These are phyloP conservation scores for Meira miltonrushii DNA, from an alignment of 1,284 basidiomycete species.

Conservation along the genomic window DNA sequence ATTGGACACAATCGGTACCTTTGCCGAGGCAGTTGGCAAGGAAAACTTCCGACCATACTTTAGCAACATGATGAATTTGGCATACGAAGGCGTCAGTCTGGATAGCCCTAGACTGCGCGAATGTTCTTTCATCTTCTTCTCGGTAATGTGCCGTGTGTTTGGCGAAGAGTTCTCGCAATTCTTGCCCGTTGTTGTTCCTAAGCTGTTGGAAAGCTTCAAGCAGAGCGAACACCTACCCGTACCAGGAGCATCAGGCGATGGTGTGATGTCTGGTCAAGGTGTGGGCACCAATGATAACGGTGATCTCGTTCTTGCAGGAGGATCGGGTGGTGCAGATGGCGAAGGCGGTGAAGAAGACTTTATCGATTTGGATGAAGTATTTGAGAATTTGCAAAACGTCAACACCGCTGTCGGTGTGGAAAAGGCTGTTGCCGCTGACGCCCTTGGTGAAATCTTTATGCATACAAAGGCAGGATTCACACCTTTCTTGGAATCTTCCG, in stretches of 20 bases:
- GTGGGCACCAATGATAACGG: constrained; percentile 64
- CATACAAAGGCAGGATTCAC: constrained; percentile 80
- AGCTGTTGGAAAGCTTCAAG: constrained; percentile 76
- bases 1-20: constrained; percentile 96
- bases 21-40: constrained; percentile 92
- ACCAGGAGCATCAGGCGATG: constrained; percentile 47
- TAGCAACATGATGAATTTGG: constrained; percentile 88
- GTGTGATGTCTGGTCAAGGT: constrained; percentile 57
- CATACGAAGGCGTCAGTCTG: constrained; percentile 83
- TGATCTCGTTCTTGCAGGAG: constrained; percentile 47
- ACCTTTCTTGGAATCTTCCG: constrained; percentile 67
- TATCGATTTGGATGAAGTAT: constrained; percentile 69
- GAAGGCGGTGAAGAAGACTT: constrained; percentile 58
- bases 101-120: constrained; percentile 81
- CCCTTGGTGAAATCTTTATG: constrained; percentile 83
- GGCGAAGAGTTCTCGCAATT: constrained; percentile 87
- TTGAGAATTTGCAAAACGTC: constrained; percentile 62
- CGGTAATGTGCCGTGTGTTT: constrained; percentile 94
- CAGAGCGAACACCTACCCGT: constrained; percentile 61
- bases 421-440: constrained; percentile 98
- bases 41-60: constrained; percentile 94
- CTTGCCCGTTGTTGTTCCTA: constrained; percentile 78
- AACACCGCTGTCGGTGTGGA: constrained; percentile 96
- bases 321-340: constrained; percentile 48
- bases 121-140: constrained; percentile 97